phyloP scores from a whole-genome alignment of 148 eudicot species.

The Cornus suecica region DNA sequence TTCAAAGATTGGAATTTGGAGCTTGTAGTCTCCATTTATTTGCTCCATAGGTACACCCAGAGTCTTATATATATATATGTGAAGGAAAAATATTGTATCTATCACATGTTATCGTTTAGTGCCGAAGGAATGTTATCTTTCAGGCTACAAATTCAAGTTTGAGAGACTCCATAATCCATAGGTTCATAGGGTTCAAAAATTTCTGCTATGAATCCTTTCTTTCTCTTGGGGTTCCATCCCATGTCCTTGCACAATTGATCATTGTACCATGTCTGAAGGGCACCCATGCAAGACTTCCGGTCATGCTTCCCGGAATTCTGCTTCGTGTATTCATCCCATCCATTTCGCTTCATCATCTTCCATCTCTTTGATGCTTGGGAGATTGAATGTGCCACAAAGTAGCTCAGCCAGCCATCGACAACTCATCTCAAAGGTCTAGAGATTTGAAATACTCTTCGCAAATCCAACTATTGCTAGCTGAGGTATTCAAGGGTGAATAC shows the following conservation, averaged over 20 bases:
- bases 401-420: slow-evolving; percentile 62
- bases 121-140: too few species aligned
- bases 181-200: slow-evolving; percentile 68
- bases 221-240: slow-evolving; percentile 62
- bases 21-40: too few species aligned
- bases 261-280: slow-evolving; percentile 56
- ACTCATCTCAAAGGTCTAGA: slow-evolving; percentile 54
- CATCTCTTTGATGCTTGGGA: slow-evolving; percentile 57
- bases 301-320: slow-evolving; percentile 25
- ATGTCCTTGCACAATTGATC: slow-evolving; percentile 79
- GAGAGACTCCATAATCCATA: slow-evolving; percentile 31
- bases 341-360: slow-evolving; percentile 49
- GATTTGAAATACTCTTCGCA: slow-evolving; percentile 51
- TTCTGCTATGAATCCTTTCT: slow-evolving; percentile 50
- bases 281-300: slow-evolving; percentile 52
- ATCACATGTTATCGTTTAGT: too few species aligned
- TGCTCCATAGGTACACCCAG: too few species aligned
- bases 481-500: slow-evolving; percentile 70
- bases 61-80: too few species aligned
- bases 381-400: slow-evolving; percentile 50
- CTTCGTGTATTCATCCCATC: slow-evolving; percentile 58
- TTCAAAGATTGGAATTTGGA: too few species aligned
- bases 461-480: slow-evolving; percentile 61
- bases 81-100: too few species aligned
- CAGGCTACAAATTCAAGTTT: too few species aligned